A percentile compares a stretch with the other conserved stretches of the same genome.
Conservation (phyloP, 495 filamentous ascomycete genomes). For the Aspergillus homomorphus region DNA sequence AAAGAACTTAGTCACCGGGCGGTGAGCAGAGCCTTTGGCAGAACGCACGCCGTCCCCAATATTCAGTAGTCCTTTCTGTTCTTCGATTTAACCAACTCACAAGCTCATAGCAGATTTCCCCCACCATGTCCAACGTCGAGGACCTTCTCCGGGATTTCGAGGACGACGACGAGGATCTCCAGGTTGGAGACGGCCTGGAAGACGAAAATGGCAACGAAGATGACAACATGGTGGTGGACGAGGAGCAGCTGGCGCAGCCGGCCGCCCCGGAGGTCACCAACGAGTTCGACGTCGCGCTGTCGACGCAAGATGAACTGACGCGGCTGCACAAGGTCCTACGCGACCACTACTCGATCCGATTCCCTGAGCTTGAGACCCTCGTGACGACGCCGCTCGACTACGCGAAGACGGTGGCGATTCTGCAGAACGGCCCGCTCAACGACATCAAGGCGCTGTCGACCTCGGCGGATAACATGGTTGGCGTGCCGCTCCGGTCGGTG, state of each 20-base stretch:
- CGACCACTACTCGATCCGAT: slow-evolving; percentile 91
- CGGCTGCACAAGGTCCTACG: slow-evolving; percentile 93
- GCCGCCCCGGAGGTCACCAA: slow-evolving; percentile 50
- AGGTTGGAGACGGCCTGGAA: slow-evolving; percentile 26
- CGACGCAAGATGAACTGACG: slow-evolving; percentile 86
- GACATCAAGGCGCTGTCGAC: slow-evolving; percentile 73
- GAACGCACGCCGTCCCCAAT: background rate
- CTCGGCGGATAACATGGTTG: slow-evolving; percentile 69
- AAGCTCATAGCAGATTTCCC: background rate
- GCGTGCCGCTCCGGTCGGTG: slow-evolving; percentile 69
- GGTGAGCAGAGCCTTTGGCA: background rate
- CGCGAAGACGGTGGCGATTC: slow-evolving; percentile 89
- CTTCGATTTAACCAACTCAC: background rate
- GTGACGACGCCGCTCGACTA: slow-evolving; percentile 92
- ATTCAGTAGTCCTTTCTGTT: background rate
- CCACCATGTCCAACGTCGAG: slow-evolving; percentile 44
- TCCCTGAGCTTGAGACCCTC: slow-evolving; percentile 93
- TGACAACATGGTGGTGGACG: slow-evolving; percentile 23
- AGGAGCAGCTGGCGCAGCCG: slow-evolving; percentile 21
- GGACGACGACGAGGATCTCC: slow-evolving; percentile 35
- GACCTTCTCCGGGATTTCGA: slow-evolving; percentile 48
- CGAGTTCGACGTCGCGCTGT: slow-evolving; percentile 90
- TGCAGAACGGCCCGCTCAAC: slow-evolving; percentile 90
- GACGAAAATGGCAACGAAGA: slow-evolving; percentile 23
- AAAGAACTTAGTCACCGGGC: background rate